These are phyloP conservation scores for Trichoderma sp. DNA, from an alignment of 2,329 filamentous ascomycete species.

Conservation along the genomic window DNA sequence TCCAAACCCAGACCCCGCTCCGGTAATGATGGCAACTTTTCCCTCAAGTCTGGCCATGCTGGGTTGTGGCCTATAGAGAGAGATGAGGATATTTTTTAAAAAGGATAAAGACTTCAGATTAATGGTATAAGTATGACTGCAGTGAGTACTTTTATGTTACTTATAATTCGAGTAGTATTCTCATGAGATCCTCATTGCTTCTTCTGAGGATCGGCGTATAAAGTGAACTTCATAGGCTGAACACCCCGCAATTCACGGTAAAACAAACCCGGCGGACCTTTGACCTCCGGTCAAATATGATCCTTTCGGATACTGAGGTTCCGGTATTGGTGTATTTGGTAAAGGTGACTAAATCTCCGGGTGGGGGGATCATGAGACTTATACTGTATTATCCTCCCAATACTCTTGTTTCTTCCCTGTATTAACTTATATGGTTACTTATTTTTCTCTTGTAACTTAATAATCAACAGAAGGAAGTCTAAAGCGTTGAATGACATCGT, in stretches of 20 bases:
- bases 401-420: rapidly evolving
- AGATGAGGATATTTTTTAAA: not conserved
- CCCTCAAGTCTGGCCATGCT: not conserved
- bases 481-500: not conserved
- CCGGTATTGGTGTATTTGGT: not conserved
- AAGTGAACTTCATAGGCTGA: not conserved
- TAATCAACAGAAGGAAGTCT: not conserved
- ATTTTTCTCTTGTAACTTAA: not conserved
- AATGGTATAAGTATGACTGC: not conserved
- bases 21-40: not conserved
- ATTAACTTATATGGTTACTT: not conserved
- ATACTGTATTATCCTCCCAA: not conserved
- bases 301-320: not conserved
- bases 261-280: not conserved
- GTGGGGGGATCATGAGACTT: not conserved
- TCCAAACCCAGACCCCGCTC: not conserved
- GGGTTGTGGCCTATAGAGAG: not conserved
- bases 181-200: not conserved
- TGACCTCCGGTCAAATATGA: not conserved
- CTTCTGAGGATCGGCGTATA: not conserved
- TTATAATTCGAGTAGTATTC: not conserved
- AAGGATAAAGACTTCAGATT: not conserved
- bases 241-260: not conserved
- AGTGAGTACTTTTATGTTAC: not conserved
- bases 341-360: not conserved